Conservation (phyloP, 441 rosid genomes). For the Brassica balearica region DNA sequence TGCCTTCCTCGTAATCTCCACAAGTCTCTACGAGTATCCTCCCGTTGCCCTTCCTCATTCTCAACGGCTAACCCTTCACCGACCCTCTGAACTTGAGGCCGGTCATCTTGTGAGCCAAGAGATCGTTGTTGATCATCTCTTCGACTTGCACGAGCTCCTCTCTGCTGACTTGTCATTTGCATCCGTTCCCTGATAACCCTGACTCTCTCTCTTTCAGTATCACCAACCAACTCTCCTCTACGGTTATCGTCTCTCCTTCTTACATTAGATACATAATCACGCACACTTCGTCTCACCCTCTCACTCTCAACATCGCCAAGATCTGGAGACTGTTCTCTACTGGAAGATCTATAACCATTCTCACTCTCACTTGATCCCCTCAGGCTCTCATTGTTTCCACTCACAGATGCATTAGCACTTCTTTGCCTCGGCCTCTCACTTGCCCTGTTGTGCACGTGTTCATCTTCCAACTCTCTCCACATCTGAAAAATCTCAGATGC, state of each 20-base stretch:
- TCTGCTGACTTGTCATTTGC: conserved; percentile 17
- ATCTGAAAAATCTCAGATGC: conserved; percentile 14
- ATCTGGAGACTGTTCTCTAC: conserved; percentile 21
- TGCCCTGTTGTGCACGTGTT: conserved; percentile 10
- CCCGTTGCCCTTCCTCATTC: conserved; percentile 11
- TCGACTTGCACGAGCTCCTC: conserved; percentile 25
- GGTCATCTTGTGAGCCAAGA: conserved; percentile 8
- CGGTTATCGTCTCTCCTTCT: conserved; percentile 6
- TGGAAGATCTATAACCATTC: conserved; percentile 9
- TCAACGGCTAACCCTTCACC: conserved; percentile 7
- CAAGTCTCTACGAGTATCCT: conserved; percentile 13
- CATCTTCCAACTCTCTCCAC: conserved; percentile 23
- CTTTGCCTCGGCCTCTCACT: conserved; percentile 4
- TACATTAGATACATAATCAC: not conserved
- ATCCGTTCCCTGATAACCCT: conserved; percentile 18
- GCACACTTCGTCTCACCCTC: conserved; percentile 10
- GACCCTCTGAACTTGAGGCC: conserved; percentile 6
- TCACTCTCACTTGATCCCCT: conserved; percentile 23
- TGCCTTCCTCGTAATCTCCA: conserved; percentile 14
- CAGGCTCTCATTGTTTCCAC: not conserved
- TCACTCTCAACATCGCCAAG: conserved; percentile 21
- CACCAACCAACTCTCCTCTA: conserved; percentile 14
- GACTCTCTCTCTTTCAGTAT: conserved; percentile 15
- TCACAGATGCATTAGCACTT: conserved; percentile 1
- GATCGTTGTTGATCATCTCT: conserved; percentile 17